Percentiles rank a stretch among this genome's conserved stretches.
Conservation (phyloP, 2,329 filamentous ascomycete species). For the Conoideocrella luteorostrata region DNA sequence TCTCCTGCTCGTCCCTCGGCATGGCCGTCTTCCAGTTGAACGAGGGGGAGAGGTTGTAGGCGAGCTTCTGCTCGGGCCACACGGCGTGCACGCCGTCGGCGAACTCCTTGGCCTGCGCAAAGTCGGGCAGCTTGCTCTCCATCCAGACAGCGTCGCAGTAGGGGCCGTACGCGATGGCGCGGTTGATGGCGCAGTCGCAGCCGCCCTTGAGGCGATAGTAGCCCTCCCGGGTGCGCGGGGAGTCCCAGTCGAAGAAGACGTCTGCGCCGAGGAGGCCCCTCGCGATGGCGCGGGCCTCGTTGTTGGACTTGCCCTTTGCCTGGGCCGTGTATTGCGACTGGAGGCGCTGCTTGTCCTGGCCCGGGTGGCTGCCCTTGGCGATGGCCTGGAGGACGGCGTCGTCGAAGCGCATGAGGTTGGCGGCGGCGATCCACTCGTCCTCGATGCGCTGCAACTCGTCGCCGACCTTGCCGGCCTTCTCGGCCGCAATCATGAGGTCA, state of each 20-base stretch:
- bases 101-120: conserved; percentile 83
- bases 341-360: conserved; percentile 63
- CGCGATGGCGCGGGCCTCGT: conserved; percentile 74
- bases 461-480: conserved; percentile 74
- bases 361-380: conserved; percentile 54
- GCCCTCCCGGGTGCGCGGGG: conserved; percentile 86
- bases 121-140: conserved; percentile 97
- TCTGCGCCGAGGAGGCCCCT: conserved; percentile 71
- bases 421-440: conserved; percentile 76
- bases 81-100: conserved; percentile 88
- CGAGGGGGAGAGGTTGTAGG: conserved; percentile 96
- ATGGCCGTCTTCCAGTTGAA: conserved; percentile 99
- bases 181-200: conserved; percentile 84
- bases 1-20: conserved; percentile 86
- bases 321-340: conserved; percentile 60
- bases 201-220: conserved; percentile 92
- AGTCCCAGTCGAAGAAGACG: conserved; percentile 91
- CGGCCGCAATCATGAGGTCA: conserved; percentile 85
- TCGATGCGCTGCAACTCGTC: conserved; percentile 82
- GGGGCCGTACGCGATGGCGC: conserved; percentile 84
- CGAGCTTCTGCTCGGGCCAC: conserved; percentile 96
- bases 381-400: conserved; percentile 84
- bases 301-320: conserved; percentile 77
- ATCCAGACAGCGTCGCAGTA: conserved; percentile 98
- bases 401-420: conserved; percentile 80